Evolutionary conservation across 176 grass and related monocot genomes (phyloP).

Genomic region (Poa pratensis): DNA sequence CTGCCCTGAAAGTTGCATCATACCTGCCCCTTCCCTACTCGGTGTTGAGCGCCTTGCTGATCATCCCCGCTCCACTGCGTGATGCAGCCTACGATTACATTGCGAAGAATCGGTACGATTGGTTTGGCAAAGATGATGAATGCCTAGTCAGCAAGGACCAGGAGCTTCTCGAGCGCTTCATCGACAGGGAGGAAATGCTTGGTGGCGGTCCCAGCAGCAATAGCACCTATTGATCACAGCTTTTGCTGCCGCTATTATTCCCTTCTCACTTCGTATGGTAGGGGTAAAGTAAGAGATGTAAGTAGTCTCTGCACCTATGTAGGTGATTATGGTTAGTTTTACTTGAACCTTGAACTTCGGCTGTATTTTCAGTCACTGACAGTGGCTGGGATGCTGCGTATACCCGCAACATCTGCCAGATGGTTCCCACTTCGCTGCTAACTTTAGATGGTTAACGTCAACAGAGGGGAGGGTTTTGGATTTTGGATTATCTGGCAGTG

Average conservation of each 20-base stretch:
- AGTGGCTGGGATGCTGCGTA: background rate
- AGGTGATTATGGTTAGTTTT: background rate
- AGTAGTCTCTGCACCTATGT: slow-evolving; percentile 29
- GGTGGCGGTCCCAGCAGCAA: slow-evolving; percentile 36
- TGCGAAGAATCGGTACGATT: slow-evolving; percentile 79
- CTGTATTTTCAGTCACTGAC: background rate
- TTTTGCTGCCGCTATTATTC: background rate
- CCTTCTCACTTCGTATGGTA: background rate
- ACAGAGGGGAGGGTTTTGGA: background rate
- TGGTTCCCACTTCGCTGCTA: slow-evolving; percentile 3
- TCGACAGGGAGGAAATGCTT: slow-evolving; percentile 87
- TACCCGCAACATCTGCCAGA: background rate
- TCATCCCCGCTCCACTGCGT: slow-evolving; percentile 60
- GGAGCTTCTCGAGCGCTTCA: slow-evolving; percentile 88
- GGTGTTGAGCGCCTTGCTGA: slow-evolving; percentile 62
- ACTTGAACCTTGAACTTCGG: slow-evolving; percentile 17
- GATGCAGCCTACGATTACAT: slow-evolving; percentile 84
- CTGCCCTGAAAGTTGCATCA: slow-evolving; percentile 77
- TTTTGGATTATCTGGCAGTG: background rate
- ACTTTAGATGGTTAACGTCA: slow-evolving; percentile 14
- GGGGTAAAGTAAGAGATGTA: slow-evolving; percentile 30
- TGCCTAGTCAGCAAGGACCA: slow-evolving; percentile 75
- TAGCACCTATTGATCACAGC: slow-evolving; percentile 53
- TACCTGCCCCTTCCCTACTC: slow-evolving; percentile 96
- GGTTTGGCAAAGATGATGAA: slow-evolving; percentile 86